Evolutionary conservation across 2,329 filamentous ascomycete species (phyloP), one percentile per base, ranked within the genome.

Genomic region (Aspergillus sp.): DNA sequence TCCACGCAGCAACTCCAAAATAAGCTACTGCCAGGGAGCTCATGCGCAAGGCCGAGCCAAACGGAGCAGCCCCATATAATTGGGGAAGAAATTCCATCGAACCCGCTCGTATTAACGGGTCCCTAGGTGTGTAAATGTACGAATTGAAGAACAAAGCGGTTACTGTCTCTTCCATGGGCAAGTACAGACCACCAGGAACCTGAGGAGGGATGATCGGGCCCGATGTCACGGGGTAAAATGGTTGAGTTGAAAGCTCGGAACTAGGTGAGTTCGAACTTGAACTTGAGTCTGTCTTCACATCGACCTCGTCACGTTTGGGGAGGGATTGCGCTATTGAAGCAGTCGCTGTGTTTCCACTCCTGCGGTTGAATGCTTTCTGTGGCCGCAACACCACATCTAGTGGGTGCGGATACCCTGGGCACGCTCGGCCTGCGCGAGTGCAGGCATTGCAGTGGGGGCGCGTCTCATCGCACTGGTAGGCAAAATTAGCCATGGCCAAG

Each of bases 1-100:
- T 70, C 69, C 68, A 71, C 3, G 69, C 67, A 11, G 65, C 63
- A 36, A 70, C 64, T 1, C 66, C 64, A 47, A 69, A 70, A 50
- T 64, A 69, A n/a, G 64, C 63, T 24, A 71, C 63, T 1, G 69
- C 69, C 42, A 70, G 52, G 1, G 65, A 61, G 24, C 60, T 62
- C 5, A 64, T 53, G 38, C 68, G 62, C 4, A 71, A 36, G 48
- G 62, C 61, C 5, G 69, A 70, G 4, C 58, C 64, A 22, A 52
- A 36, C 3, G 51, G 42, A 3, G 66, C 53, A 17, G 63, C 62
- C 5, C 59, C 62, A 43, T 64, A 70, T 12, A 58, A 58, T 17
- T 53, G 45, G 0, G 69, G 69, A 17, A 71, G 49, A 15, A 69
- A 56, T 7, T 70, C 68, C 66, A 71, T 66, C 39, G 69, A 69